Evolutionary conservation across 495 filamentous ascomycete species (phyloP).

Genomic region (Penicillium malachiteum): DNA sequence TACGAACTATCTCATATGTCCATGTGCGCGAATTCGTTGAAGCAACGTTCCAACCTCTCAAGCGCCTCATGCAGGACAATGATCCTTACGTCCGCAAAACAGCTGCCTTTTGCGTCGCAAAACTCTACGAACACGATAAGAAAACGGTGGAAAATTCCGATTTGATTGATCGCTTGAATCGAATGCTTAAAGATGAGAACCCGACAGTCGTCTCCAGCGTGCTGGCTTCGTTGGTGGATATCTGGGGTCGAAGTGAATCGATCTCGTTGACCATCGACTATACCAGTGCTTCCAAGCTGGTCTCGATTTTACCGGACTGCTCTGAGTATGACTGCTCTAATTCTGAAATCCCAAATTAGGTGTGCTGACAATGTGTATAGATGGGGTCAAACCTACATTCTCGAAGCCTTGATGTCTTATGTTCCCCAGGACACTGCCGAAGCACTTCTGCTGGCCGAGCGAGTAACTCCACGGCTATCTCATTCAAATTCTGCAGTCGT

Average conservation of each 20-base stretch:
- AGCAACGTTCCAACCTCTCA: conserved; percentile 80
- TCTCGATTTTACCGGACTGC: conserved; percentile 93
- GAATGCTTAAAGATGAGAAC: conserved; percentile 90
- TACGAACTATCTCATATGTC: conserved; percentile 96
- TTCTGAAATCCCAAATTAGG: background rate
- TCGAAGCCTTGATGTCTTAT: conserved; percentile 97
- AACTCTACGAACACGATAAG: conserved; percentile 95
- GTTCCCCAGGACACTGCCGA: conserved; percentile 89
- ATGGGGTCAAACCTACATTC: conserved; percentile 99
- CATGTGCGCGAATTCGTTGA: conserved; percentile 96
- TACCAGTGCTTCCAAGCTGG: conserved; percentile 93
- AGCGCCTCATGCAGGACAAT: conserved; percentile 76
- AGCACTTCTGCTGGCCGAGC: conserved; percentile 85
- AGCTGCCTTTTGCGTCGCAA: conserved; percentile 92
- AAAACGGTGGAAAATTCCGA: conserved; percentile 86
- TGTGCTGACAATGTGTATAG: conserved; percentile 48
- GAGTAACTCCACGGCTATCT: conserved; percentile 88
- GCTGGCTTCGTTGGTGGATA: conserved; percentile 89
- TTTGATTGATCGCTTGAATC: conserved; percentile 88
- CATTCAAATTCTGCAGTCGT: conserved; percentile 97
- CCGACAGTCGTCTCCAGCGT: conserved; percentile 96
- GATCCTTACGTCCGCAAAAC: conserved; percentile 99
- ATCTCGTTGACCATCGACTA: conserved; percentile 99
- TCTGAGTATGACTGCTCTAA: conserved; percentile 70
- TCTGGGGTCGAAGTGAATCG: conserved; percentile 95